Evolutionary conservation across 371 early-diverging fungal genomes (phyloP).

Genomic region (Mucor ambiguus): DNA sequence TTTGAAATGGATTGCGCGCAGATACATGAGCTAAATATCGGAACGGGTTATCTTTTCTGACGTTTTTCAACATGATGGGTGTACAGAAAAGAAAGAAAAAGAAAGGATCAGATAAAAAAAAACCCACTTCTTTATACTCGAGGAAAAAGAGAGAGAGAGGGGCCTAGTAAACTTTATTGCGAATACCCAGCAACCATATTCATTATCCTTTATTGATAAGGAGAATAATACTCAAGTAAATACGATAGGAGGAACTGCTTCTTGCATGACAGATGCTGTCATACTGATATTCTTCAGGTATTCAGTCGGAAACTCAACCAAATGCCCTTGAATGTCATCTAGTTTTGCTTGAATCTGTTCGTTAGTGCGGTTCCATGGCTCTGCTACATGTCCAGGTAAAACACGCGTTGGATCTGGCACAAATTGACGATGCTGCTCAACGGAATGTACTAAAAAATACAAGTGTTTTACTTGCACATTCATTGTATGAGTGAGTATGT

Average conservation of each 20-base stretch:
- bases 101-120: background rate
- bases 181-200: background rate
- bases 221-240: conserved; percentile 35
- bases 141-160: too few species aligned
- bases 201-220: background rate
- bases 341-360: conserved; percentile 44
- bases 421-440: conserved; percentile 59
- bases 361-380: conserved; percentile 39
- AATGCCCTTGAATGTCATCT: conserved; percentile 41
- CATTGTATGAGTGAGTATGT: background rate
- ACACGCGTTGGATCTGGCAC: conserved; percentile 54
- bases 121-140: background rate
- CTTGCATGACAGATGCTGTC: conserved; percentile 59
- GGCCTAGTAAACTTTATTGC: background rate
- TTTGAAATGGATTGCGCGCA: conserved; percentile 1
- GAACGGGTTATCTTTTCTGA: background rate
- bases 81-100: background rate
- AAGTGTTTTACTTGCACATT: background rate
- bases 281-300: conserved; percentile 72
- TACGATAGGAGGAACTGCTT: conserved; percentile 51
- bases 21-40: background rate
- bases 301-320: conserved; percentile 77
- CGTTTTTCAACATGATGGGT: background rate
- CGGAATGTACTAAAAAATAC: conserved; percentile 38
- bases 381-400: conserved; percentile 57